These are phyloP conservation scores for Aspergillus saccharolyticus DNA, from an alignment of 495 filamentous ascomycete genomes.

Conservation along the genomic window DNA sequence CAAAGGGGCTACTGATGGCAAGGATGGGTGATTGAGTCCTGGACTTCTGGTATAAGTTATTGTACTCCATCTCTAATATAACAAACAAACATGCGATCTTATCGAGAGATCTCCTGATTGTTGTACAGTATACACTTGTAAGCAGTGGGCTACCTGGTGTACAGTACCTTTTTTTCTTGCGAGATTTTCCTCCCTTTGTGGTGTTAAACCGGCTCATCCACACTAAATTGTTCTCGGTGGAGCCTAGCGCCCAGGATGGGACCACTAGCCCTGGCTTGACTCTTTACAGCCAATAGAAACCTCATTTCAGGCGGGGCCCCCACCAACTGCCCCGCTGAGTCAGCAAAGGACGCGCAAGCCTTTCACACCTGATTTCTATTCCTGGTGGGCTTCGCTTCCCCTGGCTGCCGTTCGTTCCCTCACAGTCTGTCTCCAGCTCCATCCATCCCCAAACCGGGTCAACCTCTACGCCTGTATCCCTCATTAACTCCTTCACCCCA, in stretches of 20 bases:
- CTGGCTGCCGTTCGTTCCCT: conserved; percentile 4
- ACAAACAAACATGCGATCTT: conserved; percentile 9
- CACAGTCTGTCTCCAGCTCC: conserved; percentile 5
- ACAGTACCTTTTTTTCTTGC: not conserved
- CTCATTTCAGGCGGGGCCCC: not conserved
- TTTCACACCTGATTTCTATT: conserved; percentile 28
- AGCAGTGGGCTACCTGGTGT: not conserved
- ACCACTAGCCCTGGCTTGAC: not conserved
- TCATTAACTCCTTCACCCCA: conserved; percentile 11
- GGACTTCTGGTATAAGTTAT: too few species aligned
- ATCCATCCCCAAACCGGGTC: conserved; percentile 3
- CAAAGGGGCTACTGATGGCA: too few species aligned
- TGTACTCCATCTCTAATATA: not conserved
- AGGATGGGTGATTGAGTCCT: too few species aligned
- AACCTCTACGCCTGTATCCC: conserved; percentile 4
- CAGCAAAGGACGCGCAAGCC: conserved; percentile 38
- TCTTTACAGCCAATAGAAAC: conserved; percentile 3
- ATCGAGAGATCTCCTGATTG: conserved; percentile 11
- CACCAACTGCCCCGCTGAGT: conserved; percentile 22
- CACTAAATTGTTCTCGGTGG: not conserved
- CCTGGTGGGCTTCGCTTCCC: conserved; percentile 18
- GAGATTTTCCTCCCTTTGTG: too few species aligned
- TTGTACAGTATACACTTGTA: not conserved
- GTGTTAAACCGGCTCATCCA: not conserved
- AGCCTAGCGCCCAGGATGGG: conserved; percentile 5